phyloP scores from a whole-genome alignment of 148 eudicot species.

The Pouteria glomerata region DNA sequence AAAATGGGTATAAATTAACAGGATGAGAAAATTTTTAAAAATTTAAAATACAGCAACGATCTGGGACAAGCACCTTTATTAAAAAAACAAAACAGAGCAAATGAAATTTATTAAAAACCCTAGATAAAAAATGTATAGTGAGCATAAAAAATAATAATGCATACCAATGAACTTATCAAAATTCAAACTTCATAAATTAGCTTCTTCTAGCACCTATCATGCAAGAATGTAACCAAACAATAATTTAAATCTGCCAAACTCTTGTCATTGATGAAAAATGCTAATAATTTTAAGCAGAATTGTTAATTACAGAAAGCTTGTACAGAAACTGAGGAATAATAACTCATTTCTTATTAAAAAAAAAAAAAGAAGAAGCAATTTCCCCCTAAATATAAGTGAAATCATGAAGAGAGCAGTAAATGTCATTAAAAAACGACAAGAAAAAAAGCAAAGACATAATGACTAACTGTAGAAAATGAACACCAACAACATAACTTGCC shows the following conservation, averaged over 20 bases:
- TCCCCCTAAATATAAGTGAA: no score
- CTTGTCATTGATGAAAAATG: no score
- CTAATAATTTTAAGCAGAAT: no score
- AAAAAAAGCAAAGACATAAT: no score
- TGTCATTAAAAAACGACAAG: no score
- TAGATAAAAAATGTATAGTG: no score
- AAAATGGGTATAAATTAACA: not conserved
- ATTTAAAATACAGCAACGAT: not conserved
- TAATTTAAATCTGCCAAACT: not conserved
- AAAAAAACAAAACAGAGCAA: not conserved
- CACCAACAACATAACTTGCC: no score
- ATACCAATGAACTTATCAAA: not conserved
- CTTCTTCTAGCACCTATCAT: no score
- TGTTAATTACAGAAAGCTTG: no score
- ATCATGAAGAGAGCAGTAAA: no score
- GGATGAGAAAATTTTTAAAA: not conserved
- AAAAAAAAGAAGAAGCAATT: not conserved
- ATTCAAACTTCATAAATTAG: not conserved
- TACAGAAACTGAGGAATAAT: conserved; percentile 4
- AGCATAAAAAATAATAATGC: not conserved
- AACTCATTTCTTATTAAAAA: not conserved
- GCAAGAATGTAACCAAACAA: not conserved
- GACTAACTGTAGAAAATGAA: no score
- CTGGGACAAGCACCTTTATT: not conserved
- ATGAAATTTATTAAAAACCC: not conserved